Evolutionary conservation across 495 filamentous ascomycete genomes (phyloP), one percentile per base, ranked within the genome.

Genomic region (Neurospora sp.): DNA sequence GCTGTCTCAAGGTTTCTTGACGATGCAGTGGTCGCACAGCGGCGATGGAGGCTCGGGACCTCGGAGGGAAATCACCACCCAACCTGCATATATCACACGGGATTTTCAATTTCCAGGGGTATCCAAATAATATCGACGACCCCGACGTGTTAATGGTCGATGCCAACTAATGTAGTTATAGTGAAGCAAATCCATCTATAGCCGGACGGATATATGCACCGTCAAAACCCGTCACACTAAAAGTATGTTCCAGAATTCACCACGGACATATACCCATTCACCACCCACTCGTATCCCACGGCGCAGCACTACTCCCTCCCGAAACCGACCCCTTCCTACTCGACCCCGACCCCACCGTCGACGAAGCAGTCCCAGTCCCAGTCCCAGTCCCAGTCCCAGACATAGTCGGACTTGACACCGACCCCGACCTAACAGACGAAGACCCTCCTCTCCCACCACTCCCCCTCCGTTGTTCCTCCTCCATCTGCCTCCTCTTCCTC

Each of bases 401-500:
- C 31, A 22, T 18, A 35, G 70, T 18, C 10, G 27, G 35, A n/a
- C 8, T 14, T 16, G 70, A 71, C 12, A 66, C 46, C 12, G 70
- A 71, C 2, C 71, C 71, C 27, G 16, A 68, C 71, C n/a, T 72
- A 16, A 39, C 31, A 69, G 59, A 68, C 31, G 35, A 22, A 1
- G 70, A 72, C 8, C 38, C 22, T 66, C 53, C 53, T 66, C 53
- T 66, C 22, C 53, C 48, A 16, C 27, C 9, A 20, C 27, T 31
- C 35, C 20, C 53, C 44, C 44, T 68, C 69, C 38, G 14, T 6
- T 11, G 38, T 31, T 38, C 44, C 40, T 39, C 69, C 40, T 38
- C 42, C 44, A 40, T 20, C 31, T 46, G 53, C 31, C 42, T 59
- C 53, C 72, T 75, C 69, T 74, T 77, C 48, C 73, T 74, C 70